These are phyloP conservation scores for Neofusicoccum laricinum DNA, from an alignment of 2,329 filamentous ascomycete genomes.

Conservation along the genomic window DNA sequence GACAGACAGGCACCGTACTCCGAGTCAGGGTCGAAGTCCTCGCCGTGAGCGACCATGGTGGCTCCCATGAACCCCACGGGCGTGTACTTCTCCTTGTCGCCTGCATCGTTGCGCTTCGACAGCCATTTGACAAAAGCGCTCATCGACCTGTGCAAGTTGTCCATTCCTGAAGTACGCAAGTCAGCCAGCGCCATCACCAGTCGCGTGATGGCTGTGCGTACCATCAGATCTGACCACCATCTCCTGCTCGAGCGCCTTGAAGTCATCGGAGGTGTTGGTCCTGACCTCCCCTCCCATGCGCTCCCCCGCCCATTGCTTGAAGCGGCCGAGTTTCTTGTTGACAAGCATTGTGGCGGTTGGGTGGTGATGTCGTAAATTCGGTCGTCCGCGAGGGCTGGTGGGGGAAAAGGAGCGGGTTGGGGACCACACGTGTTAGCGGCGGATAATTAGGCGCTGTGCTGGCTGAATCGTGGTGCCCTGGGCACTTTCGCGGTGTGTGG, in stretches of 20 bases:
- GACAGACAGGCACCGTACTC: constrained; percentile 87
- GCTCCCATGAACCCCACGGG: constrained; percentile 77
- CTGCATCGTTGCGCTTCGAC: constrained; percentile 76
- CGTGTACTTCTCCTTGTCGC: constrained; percentile 83
- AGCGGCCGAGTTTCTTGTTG: constrained; percentile 88
- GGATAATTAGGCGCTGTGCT: constrained; percentile 13
- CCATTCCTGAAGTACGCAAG: constrained; percentile 65
- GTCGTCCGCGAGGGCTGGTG: neutral
- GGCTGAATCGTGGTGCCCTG: constrained; percentile 11
- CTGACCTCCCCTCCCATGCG: constrained; percentile 91
- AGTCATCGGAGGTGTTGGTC: constrained; percentile 83
- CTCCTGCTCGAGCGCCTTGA: constrained; percentile 84
- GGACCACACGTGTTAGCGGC: constrained; percentile 13
- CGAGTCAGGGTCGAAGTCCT: constrained; percentile 87
- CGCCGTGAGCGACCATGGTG: constrained; percentile 83
- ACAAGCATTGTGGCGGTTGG: constrained; percentile 51
- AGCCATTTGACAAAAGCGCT: constrained; percentile 83
- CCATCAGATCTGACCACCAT: constrained; percentile 88
- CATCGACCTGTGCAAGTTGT: constrained; percentile 83
- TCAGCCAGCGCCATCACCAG: constrained; percentile 3
- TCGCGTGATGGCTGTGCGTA: constrained; percentile 39
- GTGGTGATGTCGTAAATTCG: neutral
- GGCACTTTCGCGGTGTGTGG: constrained; percentile 12
- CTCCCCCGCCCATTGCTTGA: constrained; percentile 97
- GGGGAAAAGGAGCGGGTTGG: constrained; percentile 13